These are phyloP conservation scores for Solanum microdontum DNA, from an alignment of 257 asterid genomes.

Conservation along the genomic window DNA sequence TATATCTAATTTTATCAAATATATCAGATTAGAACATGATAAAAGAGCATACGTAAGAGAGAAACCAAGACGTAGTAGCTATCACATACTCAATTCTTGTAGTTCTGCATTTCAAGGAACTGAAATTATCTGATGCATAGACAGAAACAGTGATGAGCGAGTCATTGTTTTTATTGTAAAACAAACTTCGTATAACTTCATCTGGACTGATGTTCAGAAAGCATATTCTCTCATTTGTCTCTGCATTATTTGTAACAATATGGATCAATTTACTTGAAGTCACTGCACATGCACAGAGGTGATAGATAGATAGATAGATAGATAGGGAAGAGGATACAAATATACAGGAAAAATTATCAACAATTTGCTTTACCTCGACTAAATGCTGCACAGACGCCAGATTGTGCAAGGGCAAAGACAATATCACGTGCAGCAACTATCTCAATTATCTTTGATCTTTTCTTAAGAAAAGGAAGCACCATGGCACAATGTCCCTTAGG, in stretches of 20 bases:
- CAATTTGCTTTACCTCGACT: constrained; percentile 58
- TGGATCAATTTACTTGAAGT: not conserved
- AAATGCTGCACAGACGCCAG: constrained; percentile 98
- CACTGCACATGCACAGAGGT: not conserved
- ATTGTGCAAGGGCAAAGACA: constrained; percentile 97
- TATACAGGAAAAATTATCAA: not conserved
- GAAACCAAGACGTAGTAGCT: constrained; percentile 1
- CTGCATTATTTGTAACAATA: constrained; percentile 2
- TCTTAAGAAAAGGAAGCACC: constrained; percentile 77
- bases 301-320: not conserved
- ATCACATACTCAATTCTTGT: constrained; percentile 83
- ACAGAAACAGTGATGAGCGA: constrained; percentile 96
- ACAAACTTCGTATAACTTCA: constrained; percentile 96
- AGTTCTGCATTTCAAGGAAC: constrained; percentile 92
- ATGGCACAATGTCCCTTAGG: constrained; percentile 66
- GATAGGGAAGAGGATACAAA: not conserved
- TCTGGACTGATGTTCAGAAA: constrained; percentile 89
- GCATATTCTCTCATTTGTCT: constrained; percentile 71
- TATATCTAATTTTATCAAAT: constrained; percentile 40
- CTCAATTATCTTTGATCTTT: constrained; percentile 86
- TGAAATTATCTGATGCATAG: constrained; percentile 90
- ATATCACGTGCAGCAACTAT: constrained; percentile 96
- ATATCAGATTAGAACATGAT: not conserved
- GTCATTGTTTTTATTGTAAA: constrained; percentile 93
- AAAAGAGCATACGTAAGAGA: not conserved